Evolutionary conservation across 2,329 filamentous ascomycete species (phyloP).

Genomic region (Calonectria leucothoes): DNA sequence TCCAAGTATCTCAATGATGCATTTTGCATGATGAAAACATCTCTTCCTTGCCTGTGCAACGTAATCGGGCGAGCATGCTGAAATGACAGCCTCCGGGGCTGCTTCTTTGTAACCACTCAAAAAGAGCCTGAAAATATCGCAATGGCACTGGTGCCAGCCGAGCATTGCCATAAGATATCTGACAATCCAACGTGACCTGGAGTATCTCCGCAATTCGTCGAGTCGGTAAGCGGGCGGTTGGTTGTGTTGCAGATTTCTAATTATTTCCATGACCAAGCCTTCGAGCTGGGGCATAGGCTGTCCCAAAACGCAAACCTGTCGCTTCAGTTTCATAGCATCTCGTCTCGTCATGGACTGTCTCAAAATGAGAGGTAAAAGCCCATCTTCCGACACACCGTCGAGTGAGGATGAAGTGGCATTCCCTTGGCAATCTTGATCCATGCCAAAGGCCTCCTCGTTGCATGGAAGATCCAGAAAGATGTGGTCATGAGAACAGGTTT

Average conservation of each 20-base stretch:
- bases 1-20: slow-evolving; percentile 48
- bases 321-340: slow-evolving; percentile 39
- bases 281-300: slow-evolving; percentile 15
- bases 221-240: slow-evolving; percentile 11
- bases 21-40: slow-evolving; percentile 49
- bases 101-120: slow-evolving; percentile 52
- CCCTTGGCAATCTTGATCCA: not conserved
- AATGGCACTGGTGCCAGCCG: slow-evolving; percentile 50
- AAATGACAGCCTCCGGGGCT: slow-evolving; percentile 35
- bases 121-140: slow-evolving; percentile 53
- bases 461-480: slow-evolving; percentile 46
- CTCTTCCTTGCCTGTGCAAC: slow-evolving; percentile 41
- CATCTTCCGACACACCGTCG: slow-evolving; percentile 16
- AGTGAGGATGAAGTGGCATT: not conserved
- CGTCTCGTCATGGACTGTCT: slow-evolving; percentile 37
- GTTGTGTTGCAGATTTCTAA: slow-evolving; percentile 13
- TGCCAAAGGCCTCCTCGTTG: slow-evolving; percentile 44
- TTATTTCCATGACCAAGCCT: slow-evolving; percentile 26
- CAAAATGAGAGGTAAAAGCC: slow-evolving; percentile 34
- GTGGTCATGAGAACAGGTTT: slow-evolving; percentile 41
- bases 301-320: slow-evolving; percentile 18
- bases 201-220: not conserved
- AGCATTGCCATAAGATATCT: slow-evolving; percentile 28
- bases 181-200: slow-evolving; percentile 29
- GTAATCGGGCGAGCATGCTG: slow-evolving; percentile 18